Percentiles rank a stretch among this genome's conserved stretches.
phyloP scores from a whole-genome alignment of 306 rosid species.

The Fagus crenata region DNA sequence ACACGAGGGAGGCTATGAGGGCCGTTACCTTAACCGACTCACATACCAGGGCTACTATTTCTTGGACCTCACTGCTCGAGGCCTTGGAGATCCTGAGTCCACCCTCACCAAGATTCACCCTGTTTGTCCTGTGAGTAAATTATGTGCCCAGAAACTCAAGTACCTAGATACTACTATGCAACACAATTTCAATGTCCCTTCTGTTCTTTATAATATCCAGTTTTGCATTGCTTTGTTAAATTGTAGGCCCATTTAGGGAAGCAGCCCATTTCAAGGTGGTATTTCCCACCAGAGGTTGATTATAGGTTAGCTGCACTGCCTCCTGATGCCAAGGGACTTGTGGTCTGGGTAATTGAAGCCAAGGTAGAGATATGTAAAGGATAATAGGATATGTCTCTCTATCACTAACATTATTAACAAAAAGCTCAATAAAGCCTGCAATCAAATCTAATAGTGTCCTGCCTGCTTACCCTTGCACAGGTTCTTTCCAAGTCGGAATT shows the following conservation, averaged over 20 bases:
- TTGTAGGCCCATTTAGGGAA: conserved; percentile 61
- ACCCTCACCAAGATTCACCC: conserved; percentile 92
- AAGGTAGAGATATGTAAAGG: conserved; percentile 31
- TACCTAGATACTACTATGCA: no score
- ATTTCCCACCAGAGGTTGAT: conserved; percentile 95
- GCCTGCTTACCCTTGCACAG: conserved; percentile 37
- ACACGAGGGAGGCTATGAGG: conserved; percentile 95
- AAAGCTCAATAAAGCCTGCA: neutral
- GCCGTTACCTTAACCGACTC: conserved; percentile 70
- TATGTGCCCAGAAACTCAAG: neutral
- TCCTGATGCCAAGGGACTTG: conserved; percentile 72
- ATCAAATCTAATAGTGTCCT: neutral
- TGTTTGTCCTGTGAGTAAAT: conserved; percentile 82
- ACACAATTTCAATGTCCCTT: neutral
- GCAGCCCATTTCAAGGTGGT: conserved; percentile 83
- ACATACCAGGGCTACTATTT: conserved; percentile 81
- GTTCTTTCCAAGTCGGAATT: conserved; percentile 89
- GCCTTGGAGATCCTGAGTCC: conserved; percentile 91
- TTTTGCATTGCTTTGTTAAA: neutral
- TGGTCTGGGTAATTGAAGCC: conserved; percentile 64
- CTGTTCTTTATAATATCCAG: neutral
- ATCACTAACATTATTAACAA: neutral
- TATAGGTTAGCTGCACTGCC: conserved; percentile 88
- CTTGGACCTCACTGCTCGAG: conserved; percentile 80
- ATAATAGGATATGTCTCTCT: neutral